A percentile compares a stretch with the other conserved stretches of the same genome.
Conservation (phyloP, 2,329 filamentous ascomycete species). For the Daldinia sp. region DNA sequence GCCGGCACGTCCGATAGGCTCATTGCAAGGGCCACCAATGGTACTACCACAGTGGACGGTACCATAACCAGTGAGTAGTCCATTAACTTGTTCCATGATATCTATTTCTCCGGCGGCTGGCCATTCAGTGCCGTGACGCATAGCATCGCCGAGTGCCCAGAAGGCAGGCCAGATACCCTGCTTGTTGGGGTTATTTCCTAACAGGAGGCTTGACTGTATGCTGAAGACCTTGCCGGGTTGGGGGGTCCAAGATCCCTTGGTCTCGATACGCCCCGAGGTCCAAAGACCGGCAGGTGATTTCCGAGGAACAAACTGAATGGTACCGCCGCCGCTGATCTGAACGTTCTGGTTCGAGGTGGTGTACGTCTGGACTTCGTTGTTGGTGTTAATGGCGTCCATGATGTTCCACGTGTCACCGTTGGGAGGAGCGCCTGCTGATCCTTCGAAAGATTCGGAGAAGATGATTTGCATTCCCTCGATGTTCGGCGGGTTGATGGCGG, state of each 20-base stretch:
- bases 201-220: conserved; percentile 61
- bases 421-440: conserved; percentile 45
- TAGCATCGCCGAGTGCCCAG: conserved; percentile 66
- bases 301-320: conserved; percentile 65
- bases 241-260: conserved; percentile 61
- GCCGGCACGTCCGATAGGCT: conserved; percentile 59
- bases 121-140: conserved; percentile 63
- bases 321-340: conserved; percentile 62
- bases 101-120: conserved; percentile 68
- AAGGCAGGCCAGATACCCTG: conserved; percentile 71
- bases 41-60: conserved; percentile 64
- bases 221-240: conserved; percentile 59
- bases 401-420: conserved; percentile 47
- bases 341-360: conserved; percentile 60
- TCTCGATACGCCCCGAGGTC: conserved; percentile 68
- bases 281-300: conserved; percentile 57
- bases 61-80: conserved; percentile 59
- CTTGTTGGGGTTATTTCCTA: conserved; percentile 60
- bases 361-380: conserved; percentile 66
- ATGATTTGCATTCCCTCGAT: conserved; percentile 47
- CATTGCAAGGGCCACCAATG: conserved; percentile 63
- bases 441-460: conserved; percentile 50
- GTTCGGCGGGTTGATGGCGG: conserved; percentile 48
- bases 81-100: conserved; percentile 68
- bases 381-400: conserved; percentile 58